phyloP scores from a whole-genome alignment of 331 rosid genomes.

The Acacia concinna region DNA sequence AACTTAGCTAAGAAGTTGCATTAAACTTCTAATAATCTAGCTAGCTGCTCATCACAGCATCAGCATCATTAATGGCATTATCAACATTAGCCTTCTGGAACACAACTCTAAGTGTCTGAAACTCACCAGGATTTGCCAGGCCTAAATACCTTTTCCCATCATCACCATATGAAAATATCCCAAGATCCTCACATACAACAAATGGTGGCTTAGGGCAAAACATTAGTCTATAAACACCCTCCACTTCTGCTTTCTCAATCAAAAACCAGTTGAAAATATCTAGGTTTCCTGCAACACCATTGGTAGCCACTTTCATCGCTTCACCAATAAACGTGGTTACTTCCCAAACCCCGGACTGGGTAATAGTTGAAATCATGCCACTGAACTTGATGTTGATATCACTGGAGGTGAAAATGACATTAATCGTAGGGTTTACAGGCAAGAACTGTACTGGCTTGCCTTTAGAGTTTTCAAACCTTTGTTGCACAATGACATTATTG shows the following conservation, averaged over 20 bases:
- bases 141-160: background rate
- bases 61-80: background rate
- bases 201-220: background rate
- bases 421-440: background rate
- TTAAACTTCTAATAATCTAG: too few relatives aligned
- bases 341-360: background rate
- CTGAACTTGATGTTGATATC: background rate
- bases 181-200: background rate
- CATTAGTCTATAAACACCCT: background rate
- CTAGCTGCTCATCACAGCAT: background rate
- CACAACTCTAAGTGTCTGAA: background rate
- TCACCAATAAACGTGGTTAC: background rate
- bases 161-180: background rate
- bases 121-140: background rate
- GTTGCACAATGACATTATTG: background rate
- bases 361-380: background rate
- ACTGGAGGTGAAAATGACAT: background rate
- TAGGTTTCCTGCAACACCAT: background rate
- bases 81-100: background rate
- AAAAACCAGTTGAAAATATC: background rate
- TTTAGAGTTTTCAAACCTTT: background rate
- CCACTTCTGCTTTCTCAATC: background rate
- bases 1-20: too few relatives aligned
- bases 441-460: background rate
- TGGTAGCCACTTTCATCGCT: background rate